These are phyloP conservation scores for Cicer yamashitae DNA, from an alignment of 306 rosid species.

Conservation along the genomic window DNA sequence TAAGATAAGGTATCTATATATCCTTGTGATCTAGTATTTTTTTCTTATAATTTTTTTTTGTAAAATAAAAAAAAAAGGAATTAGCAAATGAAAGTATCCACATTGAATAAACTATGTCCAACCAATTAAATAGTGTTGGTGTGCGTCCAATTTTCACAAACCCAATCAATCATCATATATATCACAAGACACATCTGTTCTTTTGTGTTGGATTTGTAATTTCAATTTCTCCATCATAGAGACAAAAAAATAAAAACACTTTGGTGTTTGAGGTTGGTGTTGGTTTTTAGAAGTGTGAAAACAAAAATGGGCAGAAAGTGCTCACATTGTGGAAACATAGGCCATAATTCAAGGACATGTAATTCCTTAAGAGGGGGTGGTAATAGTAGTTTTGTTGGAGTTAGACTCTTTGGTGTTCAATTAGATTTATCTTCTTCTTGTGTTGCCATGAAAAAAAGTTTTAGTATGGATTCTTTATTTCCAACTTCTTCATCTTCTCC, in stretches of 20 bases:
- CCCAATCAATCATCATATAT: slow-evolving; percentile 67
- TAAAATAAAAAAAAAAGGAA: not conserved
- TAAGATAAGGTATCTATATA: slow-evolving; percentile 51
- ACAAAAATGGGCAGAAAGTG: slow-evolving; percentile 85
- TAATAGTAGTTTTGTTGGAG: slow-evolving; percentile 37
- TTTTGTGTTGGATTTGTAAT: slow-evolving; percentile 40
- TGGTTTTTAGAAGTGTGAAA: not conserved
- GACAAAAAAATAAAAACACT: not conserved
- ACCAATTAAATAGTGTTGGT: slow-evolving; percentile 70
- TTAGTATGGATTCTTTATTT: slow-evolving; percentile 73
- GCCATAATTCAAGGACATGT: slow-evolving; percentile 98
- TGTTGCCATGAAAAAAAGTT: slow-evolving; percentile 68
- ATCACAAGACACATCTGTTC: slow-evolving; percentile 54
- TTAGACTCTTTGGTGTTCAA: slow-evolving; percentile 89
- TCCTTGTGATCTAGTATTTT: slow-evolving; percentile 29
- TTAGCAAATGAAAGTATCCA: slow-evolving; percentile 44
- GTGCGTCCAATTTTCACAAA: slow-evolving; percentile 65
- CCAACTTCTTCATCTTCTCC: slow-evolving; percentile 56
- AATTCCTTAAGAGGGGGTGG: slow-evolving; percentile 53
- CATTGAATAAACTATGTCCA: slow-evolving; percentile 59
- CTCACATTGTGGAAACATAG: slow-evolving; percentile 93
- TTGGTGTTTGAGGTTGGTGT: slow-evolving; percentile 9
- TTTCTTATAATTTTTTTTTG: not conserved
- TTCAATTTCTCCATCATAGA: not conserved
- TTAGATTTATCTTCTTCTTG: slow-evolving; percentile 45